Base-by-base conservation (phyloP, 345 rosid genomes). In the Acer campestre region DNA sequence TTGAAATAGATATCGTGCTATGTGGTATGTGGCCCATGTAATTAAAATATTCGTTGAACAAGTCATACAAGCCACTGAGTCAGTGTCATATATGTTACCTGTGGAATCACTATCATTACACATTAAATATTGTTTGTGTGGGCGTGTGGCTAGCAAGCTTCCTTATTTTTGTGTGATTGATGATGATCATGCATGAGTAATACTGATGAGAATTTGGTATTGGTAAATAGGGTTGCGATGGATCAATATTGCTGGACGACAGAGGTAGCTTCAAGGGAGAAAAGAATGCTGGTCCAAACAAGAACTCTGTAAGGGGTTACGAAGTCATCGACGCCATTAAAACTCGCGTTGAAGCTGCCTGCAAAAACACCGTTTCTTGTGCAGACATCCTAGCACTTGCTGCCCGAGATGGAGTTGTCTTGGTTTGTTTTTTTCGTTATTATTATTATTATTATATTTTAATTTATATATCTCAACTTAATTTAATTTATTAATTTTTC, bases 311-410 rank as follows among this genome's bases (percentile, higher is more conserved):
- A 2, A 73, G 88, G 73, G 85, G 88, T 27, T 84, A 31, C 38
- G 80, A 82, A 67, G 83, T 82, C 70, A 79, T 84, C 14, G 85
- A 84, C 67, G 46, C 83, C 65, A 77, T 84, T 65, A 84, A 84
- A 82, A 66, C 85, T 44, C 78, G 48, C 1, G 79, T 84, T 18
- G 87, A 84, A 63, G 75, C 81, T 13, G 76, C 83, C 17, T 84
- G 87, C 81, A 67, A 2, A 0, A 77, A 78, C 76, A 77, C 80
- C 3, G 87, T 84, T 10, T 84, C 87, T 4, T 84, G 87, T 40
- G 85, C 87, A 4, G 87, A 84, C 61, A 82, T 82, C 73, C 73
- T 82, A 0, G 85, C 85, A 7, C 77, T 84, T 71, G 85, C 85
- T 4, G 44, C 87, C 31, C 73, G 85, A 12, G 83, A 77, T 31